phyloP scores from a whole-genome alignment of 345 rosid species.

The Eucalyptus fibrosa region DNA sequence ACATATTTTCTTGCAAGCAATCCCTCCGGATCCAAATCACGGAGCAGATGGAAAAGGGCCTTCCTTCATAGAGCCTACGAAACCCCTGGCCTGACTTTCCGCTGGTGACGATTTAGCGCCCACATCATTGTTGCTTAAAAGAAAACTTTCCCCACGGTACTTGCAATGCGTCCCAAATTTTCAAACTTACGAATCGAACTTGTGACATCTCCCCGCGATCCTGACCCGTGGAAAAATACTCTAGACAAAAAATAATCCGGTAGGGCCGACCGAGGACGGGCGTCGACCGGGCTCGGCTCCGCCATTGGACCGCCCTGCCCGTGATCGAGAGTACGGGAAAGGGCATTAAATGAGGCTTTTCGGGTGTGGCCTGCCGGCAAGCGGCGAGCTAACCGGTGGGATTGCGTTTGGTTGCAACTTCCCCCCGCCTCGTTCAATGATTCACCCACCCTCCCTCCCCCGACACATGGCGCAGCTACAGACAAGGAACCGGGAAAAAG shows the following conservation, averaged over 20 bases:
- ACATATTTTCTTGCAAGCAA: not conserved
- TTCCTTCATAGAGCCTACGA: not conserved
- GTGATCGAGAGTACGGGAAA: not conserved
- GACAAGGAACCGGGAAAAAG: not conserved
- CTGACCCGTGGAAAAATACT: not conserved
- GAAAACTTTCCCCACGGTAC: not conserved
- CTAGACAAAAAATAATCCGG: not conserved
- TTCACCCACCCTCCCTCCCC: not conserved
- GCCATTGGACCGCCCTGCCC: not conserved
- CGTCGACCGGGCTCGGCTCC: not conserved
- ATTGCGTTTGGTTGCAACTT: not conserved
- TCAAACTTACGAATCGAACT: not conserved
- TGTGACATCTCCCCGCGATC: not conserved
- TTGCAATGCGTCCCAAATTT: not conserved
- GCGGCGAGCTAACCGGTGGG: not conserved
- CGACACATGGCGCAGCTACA: not conserved
- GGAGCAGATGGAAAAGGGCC: not conserved
- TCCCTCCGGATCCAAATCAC: not conserved
- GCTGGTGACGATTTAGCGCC: not conserved
- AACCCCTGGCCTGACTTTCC: not conserved
- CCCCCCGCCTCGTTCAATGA: not conserved
- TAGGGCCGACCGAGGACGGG: not conserved
- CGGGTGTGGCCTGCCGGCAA: not conserved
- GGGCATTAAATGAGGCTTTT: not conserved
- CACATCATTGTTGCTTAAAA: not conserved